Evolutionary conservation across 2,329 filamentous ascomycete genomes (phyloP).

Genomic region (Fusarium bactridioides): DNA sequence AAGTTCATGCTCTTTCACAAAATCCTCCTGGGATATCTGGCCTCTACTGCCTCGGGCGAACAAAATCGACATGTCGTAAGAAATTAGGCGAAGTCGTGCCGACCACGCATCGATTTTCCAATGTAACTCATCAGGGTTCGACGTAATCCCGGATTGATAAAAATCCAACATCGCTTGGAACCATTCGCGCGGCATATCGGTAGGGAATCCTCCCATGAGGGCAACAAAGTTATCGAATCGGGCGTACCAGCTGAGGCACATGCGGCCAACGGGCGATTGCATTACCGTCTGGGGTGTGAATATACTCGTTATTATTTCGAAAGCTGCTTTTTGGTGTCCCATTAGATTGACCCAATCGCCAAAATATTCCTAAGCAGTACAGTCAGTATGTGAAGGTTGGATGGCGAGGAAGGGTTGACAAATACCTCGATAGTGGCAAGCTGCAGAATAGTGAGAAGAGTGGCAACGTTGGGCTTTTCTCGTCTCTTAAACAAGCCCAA

Average conservation of each 20-base stretch:
- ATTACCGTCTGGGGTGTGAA: constrained; percentile 80
- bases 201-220: constrained; percentile 80
- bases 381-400: constrained; percentile 15
- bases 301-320: constrained; percentile 78
- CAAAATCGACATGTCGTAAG: constrained; percentile 80
- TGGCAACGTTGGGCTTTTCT: constrained; percentile 75
- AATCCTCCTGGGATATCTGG: constrained; percentile 70
- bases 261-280: constrained; percentile 73
- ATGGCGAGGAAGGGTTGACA: not conserved
- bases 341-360: constrained; percentile 96
- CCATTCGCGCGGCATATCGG: constrained; percentile 80
- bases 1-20: constrained; percentile 66
- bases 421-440: constrained; percentile 90
- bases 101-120: constrained; percentile 74
- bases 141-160: constrained; percentile 65
- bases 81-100: constrained; percentile 74
- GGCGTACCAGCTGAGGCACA: constrained; percentile 87
- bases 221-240: constrained; percentile 88
- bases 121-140: constrained; percentile 68
- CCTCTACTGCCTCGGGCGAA: constrained; percentile 74
- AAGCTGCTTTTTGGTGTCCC: constrained; percentile 90
- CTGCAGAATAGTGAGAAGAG: constrained; percentile 86
- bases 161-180: constrained; percentile 71
- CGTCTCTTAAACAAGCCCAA: constrained; percentile 74
- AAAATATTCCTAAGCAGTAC: constrained; percentile 76